Evolutionary conservation across 2,329 filamentous ascomycete species (phyloP).

Genomic region (Thielaviopsis euricoi): DNA sequence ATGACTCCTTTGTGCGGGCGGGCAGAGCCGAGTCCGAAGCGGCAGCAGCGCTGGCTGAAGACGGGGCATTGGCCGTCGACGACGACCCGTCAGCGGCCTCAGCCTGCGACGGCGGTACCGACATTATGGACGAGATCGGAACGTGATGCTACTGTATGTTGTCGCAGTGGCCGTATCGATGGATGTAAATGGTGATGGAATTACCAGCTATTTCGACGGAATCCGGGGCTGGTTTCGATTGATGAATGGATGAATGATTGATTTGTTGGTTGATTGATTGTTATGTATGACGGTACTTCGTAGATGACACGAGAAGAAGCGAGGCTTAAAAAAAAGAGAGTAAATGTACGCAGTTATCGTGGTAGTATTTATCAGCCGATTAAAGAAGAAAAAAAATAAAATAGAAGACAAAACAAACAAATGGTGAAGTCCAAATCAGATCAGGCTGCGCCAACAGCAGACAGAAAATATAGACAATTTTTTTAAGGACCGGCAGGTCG

Average conservation of each 20-base stretch:
- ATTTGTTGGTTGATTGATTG: too few relatives aligned
- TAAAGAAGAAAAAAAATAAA: neutral
- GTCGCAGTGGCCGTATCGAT: slow-evolving; percentile 14
- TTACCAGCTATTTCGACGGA: too few relatives aligned
- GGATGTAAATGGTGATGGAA: slow-evolving; percentile 10
- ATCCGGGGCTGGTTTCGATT: neutral
- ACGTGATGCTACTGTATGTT: neutral
- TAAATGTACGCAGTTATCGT: neutral
- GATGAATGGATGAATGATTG: too few relatives aligned
- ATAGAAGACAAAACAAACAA: neutral
- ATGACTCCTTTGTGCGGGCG: slow-evolving; percentile 38
- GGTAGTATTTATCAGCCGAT: neutral
- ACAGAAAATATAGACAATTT: neutral
- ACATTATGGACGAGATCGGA: slow-evolving; percentile 10
- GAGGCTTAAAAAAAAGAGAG: too few relatives aligned
- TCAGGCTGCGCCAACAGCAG: neutral
- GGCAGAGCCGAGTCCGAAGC: slow-evolving; percentile 18
- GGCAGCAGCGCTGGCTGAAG: slow-evolving; percentile 18
- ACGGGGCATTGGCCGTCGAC: slow-evolving; percentile 15
- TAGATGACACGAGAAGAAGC: neutral
- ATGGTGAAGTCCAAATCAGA: neutral
- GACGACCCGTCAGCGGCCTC: neutral
- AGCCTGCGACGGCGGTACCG: neutral
- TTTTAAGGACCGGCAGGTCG: neutral
- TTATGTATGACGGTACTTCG: neutral